Base-by-base conservation (phyloP, 345 rosid genomes). In the Balakata baccata region DNA sequence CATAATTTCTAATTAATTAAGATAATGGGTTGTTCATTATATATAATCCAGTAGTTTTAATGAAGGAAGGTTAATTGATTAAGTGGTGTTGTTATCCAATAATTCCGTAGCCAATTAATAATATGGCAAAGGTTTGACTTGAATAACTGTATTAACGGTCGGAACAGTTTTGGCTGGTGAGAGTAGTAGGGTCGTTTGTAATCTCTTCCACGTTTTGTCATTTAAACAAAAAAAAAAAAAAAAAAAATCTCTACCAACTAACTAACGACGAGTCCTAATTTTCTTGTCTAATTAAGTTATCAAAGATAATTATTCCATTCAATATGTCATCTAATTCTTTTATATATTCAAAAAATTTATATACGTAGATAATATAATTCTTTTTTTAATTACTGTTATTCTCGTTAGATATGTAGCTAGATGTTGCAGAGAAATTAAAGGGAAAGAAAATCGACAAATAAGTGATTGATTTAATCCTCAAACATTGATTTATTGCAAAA, bases 111-210 rank as follows among this genome's bases (percentile, higher is more conserved):
- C 43, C 23, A 20, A 14, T 64, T 53, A 39, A n/a, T n/a, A 22
- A 50, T 18, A 39, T n/a, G 47, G 20, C 0, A 11, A 56, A 4
- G 8, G 61, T 39, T 73, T 63, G 59, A 49, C 73, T 50, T 47
- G 6, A 14, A 47, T 66, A 58, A 67, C 77, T n/a, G 66, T 16
- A 66, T 54, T 67, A 74, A 74, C 77, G 59, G 77, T 29, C 45
- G 64, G 46, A 74, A 56, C 49, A 22, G n/a, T 16, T 6, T 12
- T 34, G 34, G 3, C 29, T 43, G 58, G 47, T 56, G 10, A 49
- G 20, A 58, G 41, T 9, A n/a, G 66, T 46, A 57, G 71, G 58
- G 38, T 22, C 34, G 14, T 23, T 9, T 13, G 20, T 38, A 72
- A 72, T 59, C 56, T 51, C 46, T 50, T 22, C 20, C 17, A 20